Evolutionary conservation across 108 stramenopile genomes (phyloP), one percentile per base, ranked within the genome.

Genomic region (Mediolabrus comicus): DNA sequence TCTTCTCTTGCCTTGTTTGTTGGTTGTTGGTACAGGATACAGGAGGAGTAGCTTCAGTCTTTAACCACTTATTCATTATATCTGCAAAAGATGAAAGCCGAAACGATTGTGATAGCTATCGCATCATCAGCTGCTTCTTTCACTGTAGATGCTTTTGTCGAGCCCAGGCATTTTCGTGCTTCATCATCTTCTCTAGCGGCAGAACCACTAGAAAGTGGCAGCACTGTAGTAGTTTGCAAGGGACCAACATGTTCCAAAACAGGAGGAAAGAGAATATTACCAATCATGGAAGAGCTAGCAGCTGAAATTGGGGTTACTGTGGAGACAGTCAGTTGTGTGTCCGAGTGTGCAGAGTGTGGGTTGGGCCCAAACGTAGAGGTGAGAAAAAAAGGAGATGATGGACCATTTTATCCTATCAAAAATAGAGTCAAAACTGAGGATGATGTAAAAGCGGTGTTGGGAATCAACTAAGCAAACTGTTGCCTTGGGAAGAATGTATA

Each of bases 331-430:
- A 84, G 68, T 27, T 88, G 87, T 59, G 87, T 88, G 4, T 77
- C 75, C 5, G 87, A 88, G 53, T 88, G 87, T 62, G 87, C 87
- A n/a, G 87, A 88, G 58, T 88, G 87, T 60, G 87, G 71, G 14
- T 30, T 88, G 59, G 87, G 87, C 7, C 87, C 87, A 16, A 88
- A 88, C 41, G 85, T 86, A 5, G 87, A 88, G 49, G 36, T 88
- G 10, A 65, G 85, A 59, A 79, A 72, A 31, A 72, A 76, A 32
- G 83, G 85, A 36, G 85, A 86, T 59, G 74, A 80, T 59, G 87
- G 87, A 17, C 87, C 83, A 10, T 88, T 88, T 53, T 86, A 81
- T 53, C 87, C 87, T 34, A 86, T 88, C 59, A 84, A 83, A 66
- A 88, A 88, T 58, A 62, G 63, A 28, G 39, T 88, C 25, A 82